A percentile compares a stretch with the other conserved stretches of the same genome.
Conservation (phyloP, 2,329 filamentous ascomycete genomes). For the Penicillium sp. region DNA sequence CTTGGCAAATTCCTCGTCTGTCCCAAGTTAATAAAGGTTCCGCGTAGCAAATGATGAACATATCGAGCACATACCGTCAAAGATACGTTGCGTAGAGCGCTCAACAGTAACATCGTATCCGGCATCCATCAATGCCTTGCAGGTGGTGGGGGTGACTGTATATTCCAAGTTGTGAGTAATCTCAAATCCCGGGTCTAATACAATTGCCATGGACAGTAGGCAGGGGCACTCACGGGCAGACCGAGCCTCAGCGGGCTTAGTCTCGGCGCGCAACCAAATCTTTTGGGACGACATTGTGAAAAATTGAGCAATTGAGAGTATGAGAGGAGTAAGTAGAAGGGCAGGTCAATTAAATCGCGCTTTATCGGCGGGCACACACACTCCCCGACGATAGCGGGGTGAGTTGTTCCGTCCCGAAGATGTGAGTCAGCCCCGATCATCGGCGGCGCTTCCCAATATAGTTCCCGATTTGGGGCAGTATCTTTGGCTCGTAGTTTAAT, state of each 20-base stretch:
- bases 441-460: slow-evolving; percentile 7
- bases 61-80: slow-evolving; percentile 37
- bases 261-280: slow-evolving; percentile 59
- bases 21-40: not conserved
- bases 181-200: slow-evolving; percentile 3
- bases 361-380: slow-evolving; percentile 25
- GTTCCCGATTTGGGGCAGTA: not conserved
- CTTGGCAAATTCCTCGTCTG: slow-evolving; percentile 38
- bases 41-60: not conserved
- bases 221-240: slow-evolving; percentile 42
- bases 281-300: slow-evolving; percentile 36
- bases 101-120: slow-evolving; percentile 69
- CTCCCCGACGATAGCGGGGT: slow-evolving; percentile 32
- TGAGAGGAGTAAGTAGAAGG: slow-evolving; percentile 3
- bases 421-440: slow-evolving; percentile 24
- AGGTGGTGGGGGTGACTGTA: slow-evolving; percentile 50
- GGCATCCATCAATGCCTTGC: slow-evolving; percentile 64
- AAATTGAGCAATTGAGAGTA: slow-evolving; percentile 11
- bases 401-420: slow-evolving; percentile 33
- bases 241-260: slow-evolving; percentile 58
- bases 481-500: not conserved
- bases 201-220: slow-evolving; percentile 4
- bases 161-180: slow-evolving; percentile 12
- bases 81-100: slow-evolving; percentile 64
- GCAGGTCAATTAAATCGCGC: slow-evolving; percentile 7